A percentile compares a stretch with the other conserved stretches of the same genome.
Conservation (phyloP, 225 moss, liverwort and hornwort genomes). For the Polytrichum formosum region DNA sequence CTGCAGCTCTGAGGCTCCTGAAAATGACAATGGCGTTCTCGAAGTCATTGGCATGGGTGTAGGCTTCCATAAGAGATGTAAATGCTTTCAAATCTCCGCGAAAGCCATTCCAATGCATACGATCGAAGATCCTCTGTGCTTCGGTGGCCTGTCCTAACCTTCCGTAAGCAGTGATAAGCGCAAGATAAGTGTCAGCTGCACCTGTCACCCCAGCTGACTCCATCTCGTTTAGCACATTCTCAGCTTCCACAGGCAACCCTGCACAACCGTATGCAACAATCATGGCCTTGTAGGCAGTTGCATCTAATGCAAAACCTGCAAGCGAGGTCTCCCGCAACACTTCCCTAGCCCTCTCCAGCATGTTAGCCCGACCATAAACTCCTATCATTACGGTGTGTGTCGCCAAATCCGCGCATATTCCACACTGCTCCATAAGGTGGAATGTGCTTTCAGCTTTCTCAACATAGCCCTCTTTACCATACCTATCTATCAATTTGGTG, state of each 20-base stretch:
- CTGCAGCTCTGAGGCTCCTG: slow-evolving; percentile 49
- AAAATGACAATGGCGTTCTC: slow-evolving; percentile 66
- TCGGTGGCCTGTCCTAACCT: slow-evolving; percentile 54
- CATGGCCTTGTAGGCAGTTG: slow-evolving; percentile 67
- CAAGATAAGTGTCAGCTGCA: slow-evolving; percentile 52
- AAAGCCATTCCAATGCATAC: slow-evolving; percentile 71
- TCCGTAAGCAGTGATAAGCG: slow-evolving; percentile 73
- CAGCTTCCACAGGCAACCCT: slow-evolving; percentile 63
- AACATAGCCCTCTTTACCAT: slow-evolving; percentile 64
- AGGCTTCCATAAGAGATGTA: slow-evolving; percentile 79
- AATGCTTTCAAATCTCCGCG: slow-evolving; percentile 60
- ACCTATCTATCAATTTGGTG: slow-evolving; percentile 80
- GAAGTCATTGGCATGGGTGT: slow-evolving; percentile 56
- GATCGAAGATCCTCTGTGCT: slow-evolving; percentile 75
- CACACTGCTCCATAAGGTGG: slow-evolving; percentile 51
- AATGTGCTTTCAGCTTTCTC: slow-evolving; percentile 55
- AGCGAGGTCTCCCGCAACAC: slow-evolving; percentile 46
- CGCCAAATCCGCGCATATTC: slow-evolving; percentile 43
- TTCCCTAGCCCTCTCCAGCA: slow-evolving; percentile 54
- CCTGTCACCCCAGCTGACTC: slow-evolving; percentile 40
- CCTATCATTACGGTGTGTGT: slow-evolving; percentile 66
- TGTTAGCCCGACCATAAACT: slow-evolving; percentile 61
- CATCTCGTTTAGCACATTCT: slow-evolving; percentile 62
- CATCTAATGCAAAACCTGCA: slow-evolving; percentile 62
- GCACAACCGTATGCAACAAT: slow-evolving; percentile 72